Percentiles rank a stretch among this genome's conserved stretches.
Evolutionary conservation across 768 basidiomycete genomes (phyloP).

Genomic region (Termitomyces heimii): DNA sequence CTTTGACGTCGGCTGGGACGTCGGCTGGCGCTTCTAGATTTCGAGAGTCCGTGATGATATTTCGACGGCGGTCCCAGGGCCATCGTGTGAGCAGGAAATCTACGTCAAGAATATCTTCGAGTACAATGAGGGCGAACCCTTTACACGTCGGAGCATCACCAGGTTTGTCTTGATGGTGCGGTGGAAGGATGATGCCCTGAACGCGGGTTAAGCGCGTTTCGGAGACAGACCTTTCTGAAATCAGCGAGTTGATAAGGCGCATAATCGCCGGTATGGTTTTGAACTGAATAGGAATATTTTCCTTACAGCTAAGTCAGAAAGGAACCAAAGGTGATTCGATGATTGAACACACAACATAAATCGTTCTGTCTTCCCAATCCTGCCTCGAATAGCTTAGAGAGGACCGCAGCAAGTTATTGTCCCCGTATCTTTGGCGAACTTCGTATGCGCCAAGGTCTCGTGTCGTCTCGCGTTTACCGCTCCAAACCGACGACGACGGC

Average conservation of each 20-base stretch:
- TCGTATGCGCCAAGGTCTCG: constrained; percentile 54
- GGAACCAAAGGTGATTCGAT: neutral
- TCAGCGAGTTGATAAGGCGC: constrained; percentile 35
- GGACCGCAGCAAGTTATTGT: constrained; percentile 13
- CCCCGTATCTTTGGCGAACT: constrained; percentile 50
- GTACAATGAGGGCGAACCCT: constrained; percentile 69
- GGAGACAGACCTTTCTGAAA: constrained; percentile 15
- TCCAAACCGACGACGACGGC: constrained; percentile 33
- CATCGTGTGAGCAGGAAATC: constrained; percentile 41
- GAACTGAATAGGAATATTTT: constrained; percentile 57
- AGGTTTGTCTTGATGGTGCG: constrained; percentile 58
- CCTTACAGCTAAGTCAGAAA: constrained; percentile 33
- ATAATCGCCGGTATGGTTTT: constrained; percentile 46
- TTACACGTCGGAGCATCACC: constrained; percentile 54
- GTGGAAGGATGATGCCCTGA: constrained; percentile 51
- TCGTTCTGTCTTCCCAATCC: constrained; percentile 58
- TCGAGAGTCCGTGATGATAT: neutral
- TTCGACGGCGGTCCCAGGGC: constrained; percentile 48
- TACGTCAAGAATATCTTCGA: constrained; percentile 34
- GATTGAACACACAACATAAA: constrained; percentile 56
- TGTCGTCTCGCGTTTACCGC: constrained; percentile 2
- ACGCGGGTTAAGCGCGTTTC: constrained; percentile 22
- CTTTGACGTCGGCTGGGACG: constrained; percentile 13
- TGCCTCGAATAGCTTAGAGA: constrained; percentile 21
- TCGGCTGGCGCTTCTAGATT: neutral